Base-by-base conservation (phyloP, 495 filamentous ascomycete species). In the Penicillium manginii region DNA sequence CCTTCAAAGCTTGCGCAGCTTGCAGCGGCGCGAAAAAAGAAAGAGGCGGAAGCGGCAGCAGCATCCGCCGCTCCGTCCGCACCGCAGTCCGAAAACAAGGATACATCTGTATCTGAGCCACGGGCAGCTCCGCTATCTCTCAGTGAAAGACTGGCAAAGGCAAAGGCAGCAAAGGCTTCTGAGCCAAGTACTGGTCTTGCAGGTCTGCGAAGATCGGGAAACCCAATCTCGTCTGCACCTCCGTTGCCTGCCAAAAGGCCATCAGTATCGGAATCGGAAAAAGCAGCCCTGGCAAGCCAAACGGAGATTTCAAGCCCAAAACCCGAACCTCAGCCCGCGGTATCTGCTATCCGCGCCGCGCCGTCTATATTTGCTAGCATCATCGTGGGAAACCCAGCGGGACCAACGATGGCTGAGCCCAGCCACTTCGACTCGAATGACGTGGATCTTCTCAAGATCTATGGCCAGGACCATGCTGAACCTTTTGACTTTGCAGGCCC, bases 1-100 rank as follows among this genome's bases (percentile, higher is more conserved):
- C 81, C 89, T 67, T 96, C 93, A 11, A 98, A 97, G 67, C 79
- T 98, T 29, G 92, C 94, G 58, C 88, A 88, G 42, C 78, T 98
- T 18, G 93, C 93, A 57, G 92, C 91, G n/a, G 86, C 89, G 19
- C 84, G 92, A 50, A 96, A 93, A 75, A 92, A 91, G 72, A 86
- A 89, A 48, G 88, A 91, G 39, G 73, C 70, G 9, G 86, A 88
- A 10, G 77, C 77, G 49, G 57, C 68, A 10, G 62, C 68, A 21
- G 53, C 71, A 10, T 35, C 69, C 3, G 54, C 52, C 10, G 21
- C 59, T n/a, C 37, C 57, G 6, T 52, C 57, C n/a, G 51, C 37
- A 18, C 35, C 54, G 0, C 55, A 58, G 32, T 31, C 55, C 7
- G 61, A 54, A 37, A 63, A 54, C 59, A 52, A 58, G 51, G 60